Conservation (phyloP, 768 basidiomycete genomes). For the Lentinula sp. region DNA sequence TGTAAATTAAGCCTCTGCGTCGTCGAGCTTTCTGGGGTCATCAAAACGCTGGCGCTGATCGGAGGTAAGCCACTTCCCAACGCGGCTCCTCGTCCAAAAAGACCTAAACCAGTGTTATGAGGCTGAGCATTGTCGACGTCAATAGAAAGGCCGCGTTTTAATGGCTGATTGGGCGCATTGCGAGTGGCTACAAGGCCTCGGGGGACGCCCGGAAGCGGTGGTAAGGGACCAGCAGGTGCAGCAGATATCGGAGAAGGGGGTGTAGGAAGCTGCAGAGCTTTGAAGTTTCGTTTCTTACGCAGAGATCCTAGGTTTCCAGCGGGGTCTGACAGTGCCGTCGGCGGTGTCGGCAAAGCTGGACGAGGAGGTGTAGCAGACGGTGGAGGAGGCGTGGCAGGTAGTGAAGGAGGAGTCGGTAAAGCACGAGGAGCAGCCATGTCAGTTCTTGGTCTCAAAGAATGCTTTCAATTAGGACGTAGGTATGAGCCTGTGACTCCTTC, state of each 20-base stretch:
- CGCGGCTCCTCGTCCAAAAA: background rate
- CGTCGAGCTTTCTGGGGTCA: slow-evolving; percentile 41
- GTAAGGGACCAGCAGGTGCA: background rate
- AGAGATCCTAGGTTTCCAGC: background rate
- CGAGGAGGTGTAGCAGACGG: background rate
- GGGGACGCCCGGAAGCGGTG: background rate
- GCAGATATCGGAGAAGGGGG: background rate
- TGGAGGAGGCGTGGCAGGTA: background rate
- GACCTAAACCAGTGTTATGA: background rate
- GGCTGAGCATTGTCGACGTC: slow-evolving; percentile 1
- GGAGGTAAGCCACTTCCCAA: background rate
- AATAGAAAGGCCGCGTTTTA: background rate
- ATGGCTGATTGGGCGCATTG: background rate
- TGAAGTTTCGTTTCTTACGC: slow-evolving; percentile 5
- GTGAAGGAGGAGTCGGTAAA: background rate
- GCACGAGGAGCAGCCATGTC: background rate
- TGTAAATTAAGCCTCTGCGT: slow-evolving; percentile 71
- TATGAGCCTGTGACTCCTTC: no score
- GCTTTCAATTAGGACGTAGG: no score
- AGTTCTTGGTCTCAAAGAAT: background rate
- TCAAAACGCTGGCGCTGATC: slow-evolving; percentile 35
- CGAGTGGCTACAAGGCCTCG: background rate
- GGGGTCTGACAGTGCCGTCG: background rate
- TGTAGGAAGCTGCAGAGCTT: background rate
- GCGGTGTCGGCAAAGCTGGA: background rate